These are phyloP conservation scores for Linderniella brevidens DNA, from an alignment of 257 asterid species.

Conservation along the genomic window DNA sequence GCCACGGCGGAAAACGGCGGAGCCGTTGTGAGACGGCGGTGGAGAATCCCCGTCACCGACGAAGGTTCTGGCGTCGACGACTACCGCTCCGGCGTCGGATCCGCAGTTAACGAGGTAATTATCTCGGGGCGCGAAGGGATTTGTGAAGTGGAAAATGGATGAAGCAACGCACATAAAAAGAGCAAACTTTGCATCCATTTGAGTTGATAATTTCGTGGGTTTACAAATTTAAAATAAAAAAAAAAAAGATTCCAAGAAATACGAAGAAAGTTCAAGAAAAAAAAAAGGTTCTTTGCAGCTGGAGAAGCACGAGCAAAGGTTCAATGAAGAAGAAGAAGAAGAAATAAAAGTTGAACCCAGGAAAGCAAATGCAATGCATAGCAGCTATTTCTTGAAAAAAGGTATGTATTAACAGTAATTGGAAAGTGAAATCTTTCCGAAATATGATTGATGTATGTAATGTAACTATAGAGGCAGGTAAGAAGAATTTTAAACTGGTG, in stretches of 20 bases:
- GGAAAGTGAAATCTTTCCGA: too few species aligned
- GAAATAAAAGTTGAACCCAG: too few species aligned
- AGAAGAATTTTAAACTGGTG: too few species aligned
- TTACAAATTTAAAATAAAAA: conserved; percentile 2
- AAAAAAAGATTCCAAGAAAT: background rate
- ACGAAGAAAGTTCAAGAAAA: too few species aligned
- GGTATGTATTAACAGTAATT: too few species aligned
- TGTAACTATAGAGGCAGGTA: too few species aligned
- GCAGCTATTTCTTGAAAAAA: too few species aligned
- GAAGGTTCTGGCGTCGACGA: conserved; percentile 41
- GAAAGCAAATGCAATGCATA: too few species aligned
- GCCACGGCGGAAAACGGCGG: conserved; percentile 30
- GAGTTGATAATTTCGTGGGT: conserved; percentile 6
- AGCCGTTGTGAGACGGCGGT: conserved; percentile 5
- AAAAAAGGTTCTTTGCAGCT: too few species aligned
- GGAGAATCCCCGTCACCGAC: conserved; percentile 35
- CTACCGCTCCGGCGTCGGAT: conserved; percentile 16
- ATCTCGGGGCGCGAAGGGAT: conserved; percentile 50
- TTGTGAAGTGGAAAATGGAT: conserved; percentile 13
- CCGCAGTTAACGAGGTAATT: conserved; percentile 65
- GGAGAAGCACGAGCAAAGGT: too few species aligned
- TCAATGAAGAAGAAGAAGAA: too few species aligned
- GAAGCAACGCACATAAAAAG: conserved; percentile 16
- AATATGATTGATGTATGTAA: too few species aligned
- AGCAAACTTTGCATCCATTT: conserved; percentile 27